Evolutionary conservation across 2,329 filamentous ascomycete genomes (phyloP), one percentile per base, ranked within the genome.

Genomic region (Nigrospora oryzae): DNA sequence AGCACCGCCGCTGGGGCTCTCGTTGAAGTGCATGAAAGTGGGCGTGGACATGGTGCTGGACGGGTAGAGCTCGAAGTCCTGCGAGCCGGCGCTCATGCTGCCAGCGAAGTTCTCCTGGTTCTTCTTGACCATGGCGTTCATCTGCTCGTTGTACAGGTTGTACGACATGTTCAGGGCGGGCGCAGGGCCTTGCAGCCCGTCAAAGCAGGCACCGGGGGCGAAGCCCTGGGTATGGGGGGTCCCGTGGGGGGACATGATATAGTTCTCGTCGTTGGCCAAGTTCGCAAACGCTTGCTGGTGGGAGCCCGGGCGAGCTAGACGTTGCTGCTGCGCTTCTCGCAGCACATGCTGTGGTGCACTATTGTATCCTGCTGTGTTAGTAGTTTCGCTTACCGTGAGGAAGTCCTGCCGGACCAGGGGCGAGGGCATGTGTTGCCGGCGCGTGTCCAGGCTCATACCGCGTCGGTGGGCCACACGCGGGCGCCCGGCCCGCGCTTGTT

Each of bases 271-370:
- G 49, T 46, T 56, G 53, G 56, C 58, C 52, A 61, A 60, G 58
- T 61, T 60, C 53, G 54, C 53, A 55, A 58, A 60, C 46, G 56
- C 54, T 50, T 66, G 57, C 59, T 66, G 66, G 49, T 52, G 49
- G 47, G 63, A 74, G 77, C 84, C 83, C 80, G 84, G 84, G 81
- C 86, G 82, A 79, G 79, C 79, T 77, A 81, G 77, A 78, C 80
- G 81, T 74, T 89, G 86, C 83, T 87, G 81, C 80, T 91, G 88
- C 82, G 84, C 78, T 86, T 87, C 86, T 84, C 84, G 85, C 83
- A 89, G 78, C 71, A 81, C 76, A 78, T 89, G 84, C 79, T 90
- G 86, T 77, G 72, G 70, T 69, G 70, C 76, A 57, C 65, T 66
- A 69, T 71, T 59, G 72, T 72, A 67, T 76, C 71, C 71, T 73